Evolutionary conservation across 257 asterid species (phyloP), one percentile per base, ranked within the genome.

Genomic region (Capsicum chinense): DNA sequence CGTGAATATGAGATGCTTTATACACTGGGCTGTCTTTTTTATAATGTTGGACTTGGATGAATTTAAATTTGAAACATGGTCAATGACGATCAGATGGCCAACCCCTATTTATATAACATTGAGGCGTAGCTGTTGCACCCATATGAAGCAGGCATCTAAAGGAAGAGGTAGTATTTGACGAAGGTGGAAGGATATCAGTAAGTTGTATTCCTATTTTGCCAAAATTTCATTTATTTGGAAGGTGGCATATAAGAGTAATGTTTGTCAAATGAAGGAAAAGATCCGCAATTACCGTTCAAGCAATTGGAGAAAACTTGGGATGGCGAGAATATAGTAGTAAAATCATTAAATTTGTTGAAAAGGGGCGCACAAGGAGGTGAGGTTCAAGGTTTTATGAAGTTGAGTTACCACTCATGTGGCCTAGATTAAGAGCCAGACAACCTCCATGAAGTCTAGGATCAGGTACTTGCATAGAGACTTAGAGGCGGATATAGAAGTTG

Each of bases 361-460:
- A 66, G 50, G 19, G 74, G 35, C 48, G 15, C 73, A 14, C 8
- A 67, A 67, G 74, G 2, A 67, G 35, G 74, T 35, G 74, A 35
- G 6, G 1, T 35, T 35, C 74, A 67, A 67, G 48, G 50, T 35
- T 35, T 19, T 67, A 13, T 15, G 44, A 26, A 64, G 8, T 26
- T 26, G 44, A 26, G 71, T 26, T 64, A 11, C 17, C 9, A 16
- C 44, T 64, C 71, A 26, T 64, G 71, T 12, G 42, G 14, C n/a
- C 13, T 26, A 64, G 8, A 64, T 19, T 33, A 37, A 64, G 71
- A 64, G 12, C 12, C 47, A 5, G 44, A 33, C 71, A 64, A 3
- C 17, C n/a, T 64, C 44, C 71, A 64, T 64, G 12, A 64, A 62
- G 68, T 62, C 71, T 64, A 64, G 71, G 74, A 67, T 67, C 3